A percentile compares a stretch with the other conserved stretches of the same genome.
Conservation (phyloP, 352 stramenopile genomes). For the Phytopythium boreale region DNA sequence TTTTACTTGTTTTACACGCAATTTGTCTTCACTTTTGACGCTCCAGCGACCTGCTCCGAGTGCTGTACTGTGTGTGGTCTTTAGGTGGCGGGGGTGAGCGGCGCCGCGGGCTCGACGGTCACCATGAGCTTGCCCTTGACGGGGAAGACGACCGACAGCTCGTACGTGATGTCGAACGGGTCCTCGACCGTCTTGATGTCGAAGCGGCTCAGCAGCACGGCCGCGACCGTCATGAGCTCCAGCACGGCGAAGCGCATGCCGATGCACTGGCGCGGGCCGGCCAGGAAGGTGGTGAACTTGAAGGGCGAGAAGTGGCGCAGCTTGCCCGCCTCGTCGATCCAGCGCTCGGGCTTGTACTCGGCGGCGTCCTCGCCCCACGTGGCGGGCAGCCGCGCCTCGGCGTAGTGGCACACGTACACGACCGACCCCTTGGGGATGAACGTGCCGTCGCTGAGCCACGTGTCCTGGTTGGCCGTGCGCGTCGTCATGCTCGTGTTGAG, state of each 20-base stretch:
- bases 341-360: conserved; percentile 60
- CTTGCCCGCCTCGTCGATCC: conserved; percentile 38
- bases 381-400: conserved; percentile 29
- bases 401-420: conserved; percentile 42
- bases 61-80: not conserved
- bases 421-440: conserved; percentile 36
- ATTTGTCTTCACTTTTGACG: not conserved
- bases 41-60: no score
- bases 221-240: conserved; percentile 49
- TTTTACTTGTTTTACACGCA: not conserved
- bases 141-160: conserved; percentile 26
- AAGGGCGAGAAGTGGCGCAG: conserved; percentile 35
- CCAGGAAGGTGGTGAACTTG: conserved; percentile 54
- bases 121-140: conserved; percentile 21
- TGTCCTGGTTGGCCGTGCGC: conserved; percentile 37
- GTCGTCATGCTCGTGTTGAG: conserved; percentile 50
- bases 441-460: conserved; percentile 57
- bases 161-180: conserved; percentile 31
- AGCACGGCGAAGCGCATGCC: conserved; percentile 54
- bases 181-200: conserved; percentile 36
- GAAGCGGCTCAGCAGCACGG: conserved; percentile 36
- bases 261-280: conserved; percentile 50
- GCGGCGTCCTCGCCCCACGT: conserved; percentile 52
- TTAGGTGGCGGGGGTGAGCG: conserved; percentile 8
- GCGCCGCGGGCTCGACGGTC: conserved; percentile 11